Percentiles rank a stretch among this genome's conserved stretches.
Evolutionary conservation across 179 eudicot genomes (phyloP).

Genomic region (Pouteria campechiana): DNA sequence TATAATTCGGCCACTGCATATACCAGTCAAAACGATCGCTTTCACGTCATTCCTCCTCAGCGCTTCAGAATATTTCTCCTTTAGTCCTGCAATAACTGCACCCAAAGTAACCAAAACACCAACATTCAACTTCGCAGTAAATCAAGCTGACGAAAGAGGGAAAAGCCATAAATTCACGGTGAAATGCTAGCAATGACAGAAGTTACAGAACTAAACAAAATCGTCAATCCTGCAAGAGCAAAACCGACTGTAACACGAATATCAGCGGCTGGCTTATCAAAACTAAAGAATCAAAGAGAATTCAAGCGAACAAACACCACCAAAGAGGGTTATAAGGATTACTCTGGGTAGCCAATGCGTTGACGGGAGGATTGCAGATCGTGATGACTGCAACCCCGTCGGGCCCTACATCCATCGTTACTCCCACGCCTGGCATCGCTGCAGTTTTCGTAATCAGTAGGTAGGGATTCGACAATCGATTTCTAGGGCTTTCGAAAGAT

Average conservation of each 20-base stretch:
- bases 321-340: neutral
- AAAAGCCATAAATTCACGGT: neutral
- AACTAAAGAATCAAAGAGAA: no score
- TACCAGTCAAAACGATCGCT: conserved; percentile 74
- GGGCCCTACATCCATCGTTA: conserved; percentile 52
- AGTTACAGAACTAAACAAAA: neutral
- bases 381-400: conserved; percentile 74
- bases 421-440: conserved; percentile 42
- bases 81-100: conserved; percentile 53
- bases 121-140: neutral
- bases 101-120: neutral
- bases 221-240: neutral
- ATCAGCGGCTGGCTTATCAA: neutral
- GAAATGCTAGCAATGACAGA: neutral
- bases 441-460: no score
- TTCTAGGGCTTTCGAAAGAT: no score
- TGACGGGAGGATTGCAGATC: conserved; percentile 69
- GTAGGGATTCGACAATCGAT: no score
- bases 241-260: no score
- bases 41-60: conserved; percentile 61
- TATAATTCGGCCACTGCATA: no score
- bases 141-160: no score
- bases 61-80: conserved; percentile 52
- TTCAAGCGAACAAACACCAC: neutral
- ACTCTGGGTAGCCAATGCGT: conserved; percentile 45